A percentile compares a stretch with the other conserved stretches of the same genome.
These are phyloP conservation scores for Ocimum tenuiflorum DNA, from an alignment of 257 asterid species.

Conservation along the genomic window DNA sequence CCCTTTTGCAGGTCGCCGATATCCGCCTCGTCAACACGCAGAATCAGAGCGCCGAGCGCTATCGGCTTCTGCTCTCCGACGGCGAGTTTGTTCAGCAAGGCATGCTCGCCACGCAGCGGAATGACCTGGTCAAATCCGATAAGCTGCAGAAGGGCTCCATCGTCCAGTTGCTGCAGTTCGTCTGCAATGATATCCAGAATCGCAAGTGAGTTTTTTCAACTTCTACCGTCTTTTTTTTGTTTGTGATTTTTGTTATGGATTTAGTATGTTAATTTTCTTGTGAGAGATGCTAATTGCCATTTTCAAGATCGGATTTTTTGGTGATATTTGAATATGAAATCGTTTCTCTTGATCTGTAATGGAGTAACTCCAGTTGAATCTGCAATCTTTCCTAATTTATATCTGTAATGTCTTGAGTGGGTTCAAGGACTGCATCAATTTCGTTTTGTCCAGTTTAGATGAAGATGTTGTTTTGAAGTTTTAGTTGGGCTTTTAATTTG, in stretches of 20 bases:
- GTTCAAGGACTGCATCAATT: background rate
- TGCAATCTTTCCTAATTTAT: background rate
- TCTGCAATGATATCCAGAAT: conserved; percentile 49
- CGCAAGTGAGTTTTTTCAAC: conserved; percentile 41
- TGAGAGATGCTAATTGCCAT: background rate
- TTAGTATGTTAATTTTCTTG: background rate
- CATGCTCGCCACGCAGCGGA: conserved; percentile 79
- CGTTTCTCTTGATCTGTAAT: background rate
- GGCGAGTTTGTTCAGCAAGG: conserved; percentile 60
- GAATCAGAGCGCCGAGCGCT: conserved; percentile 47
- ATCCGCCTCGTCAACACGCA: conserved; percentile 45
- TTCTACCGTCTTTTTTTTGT: background rate
- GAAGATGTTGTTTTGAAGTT: too few relatives aligned
- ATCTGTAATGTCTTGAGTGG: background rate
- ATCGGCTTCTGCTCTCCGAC: conserved; percentile 64
- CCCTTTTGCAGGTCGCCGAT: conserved; percentile 63
- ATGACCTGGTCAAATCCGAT: conserved; percentile 47
- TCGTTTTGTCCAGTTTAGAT: background rate
- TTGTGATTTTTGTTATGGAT: background rate
- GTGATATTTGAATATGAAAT: background rate
- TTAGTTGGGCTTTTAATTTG: too few relatives aligned
- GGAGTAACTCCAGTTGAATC: background rate
- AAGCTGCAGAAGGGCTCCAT: conserved; percentile 61
- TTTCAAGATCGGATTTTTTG: conserved; percentile 8
- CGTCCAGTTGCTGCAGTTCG: conserved; percentile 54